A percentile compares a stretch with the other conserved stretches of the same genome.
Evolutionary conservation across 768 basidiomycete genomes (phyloP).

Genomic region (Leccinellum rugosiceps): DNA sequence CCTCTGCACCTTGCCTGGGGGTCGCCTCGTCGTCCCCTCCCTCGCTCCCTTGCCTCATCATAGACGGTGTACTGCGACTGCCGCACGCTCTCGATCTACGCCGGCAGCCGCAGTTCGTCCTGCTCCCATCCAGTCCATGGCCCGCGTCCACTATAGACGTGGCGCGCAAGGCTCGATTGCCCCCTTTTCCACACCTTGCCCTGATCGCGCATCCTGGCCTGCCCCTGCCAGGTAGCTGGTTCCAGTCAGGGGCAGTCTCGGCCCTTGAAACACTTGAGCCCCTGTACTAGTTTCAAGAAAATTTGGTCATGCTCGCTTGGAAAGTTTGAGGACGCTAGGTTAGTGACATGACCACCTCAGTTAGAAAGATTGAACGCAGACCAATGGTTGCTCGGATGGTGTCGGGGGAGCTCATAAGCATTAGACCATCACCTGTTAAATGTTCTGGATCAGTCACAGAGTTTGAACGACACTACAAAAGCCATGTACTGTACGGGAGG

Average conservation of each 20-base stretch:
- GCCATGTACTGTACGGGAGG: too few relatives aligned
- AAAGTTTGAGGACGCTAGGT: not conserved
- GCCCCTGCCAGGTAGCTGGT: not conserved
- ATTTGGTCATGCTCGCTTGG: not conserved
- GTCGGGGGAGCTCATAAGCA: not conserved
- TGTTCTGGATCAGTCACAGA: not conserved
- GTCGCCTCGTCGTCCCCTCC: too few relatives aligned
- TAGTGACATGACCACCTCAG: not conserved
- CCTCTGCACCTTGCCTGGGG: too few relatives aligned
- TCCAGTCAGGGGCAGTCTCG: not conserved
- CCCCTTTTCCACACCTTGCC: not conserved
- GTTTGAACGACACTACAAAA: not conserved
- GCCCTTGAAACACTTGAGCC: not conserved
- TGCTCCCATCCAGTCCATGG: not conserved
- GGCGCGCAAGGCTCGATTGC: not conserved
- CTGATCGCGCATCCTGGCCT: not conserved
- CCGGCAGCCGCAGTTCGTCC: not conserved
- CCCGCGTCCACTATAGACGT: not conserved
- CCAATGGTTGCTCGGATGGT: not conserved
- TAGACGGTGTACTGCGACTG: not conserved
- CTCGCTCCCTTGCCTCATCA: not conserved
- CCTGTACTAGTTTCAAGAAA: not conserved
- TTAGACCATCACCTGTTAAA: not conserved
- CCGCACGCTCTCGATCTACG: not conserved
- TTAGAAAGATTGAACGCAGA: not conserved